A percentile compares a stretch with the other conserved stretches of the same genome.
Evolutionary conservation across 2,329 filamentous ascomycete species (phyloP).

Genomic region (Colletotrichum sp.): DNA sequence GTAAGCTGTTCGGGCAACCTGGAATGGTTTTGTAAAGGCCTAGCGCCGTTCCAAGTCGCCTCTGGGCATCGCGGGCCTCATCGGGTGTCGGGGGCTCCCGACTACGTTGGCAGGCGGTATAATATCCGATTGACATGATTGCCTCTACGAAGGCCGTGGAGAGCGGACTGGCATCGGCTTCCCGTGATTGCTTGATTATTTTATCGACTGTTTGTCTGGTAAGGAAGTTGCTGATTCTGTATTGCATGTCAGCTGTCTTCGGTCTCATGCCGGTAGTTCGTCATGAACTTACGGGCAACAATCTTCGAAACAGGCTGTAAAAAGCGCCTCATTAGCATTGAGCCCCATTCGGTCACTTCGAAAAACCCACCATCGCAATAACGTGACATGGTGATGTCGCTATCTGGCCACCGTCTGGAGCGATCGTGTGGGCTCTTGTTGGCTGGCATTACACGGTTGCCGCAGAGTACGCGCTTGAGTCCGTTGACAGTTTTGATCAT

Average conservation of each 20-base stretch:
- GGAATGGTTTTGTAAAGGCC: not conserved
- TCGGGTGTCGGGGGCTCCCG: not conserved
- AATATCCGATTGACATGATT: not conserved
- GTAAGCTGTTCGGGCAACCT: not conserved
- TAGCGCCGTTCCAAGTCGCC: not conserved
- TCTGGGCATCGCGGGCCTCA: not conserved
- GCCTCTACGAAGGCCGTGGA: not conserved
- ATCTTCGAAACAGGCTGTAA: constrained; percentile 4
- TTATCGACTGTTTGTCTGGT: not conserved
- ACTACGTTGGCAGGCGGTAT: not conserved
- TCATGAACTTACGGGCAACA: not conserved
- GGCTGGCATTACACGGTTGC: not conserved
- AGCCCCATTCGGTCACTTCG: not conserved
- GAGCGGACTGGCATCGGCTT: not conserved
- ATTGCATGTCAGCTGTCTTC: not conserved
- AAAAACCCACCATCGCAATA: constrained; percentile 2
- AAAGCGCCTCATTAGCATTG: not conserved
- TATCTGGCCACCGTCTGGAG: not conserved
- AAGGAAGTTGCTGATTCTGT: not conserved
- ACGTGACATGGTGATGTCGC: not conserved
- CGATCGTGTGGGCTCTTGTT: not conserved
- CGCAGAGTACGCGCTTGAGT: not conserved
- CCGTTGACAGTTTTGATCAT: constrained; percentile 10
- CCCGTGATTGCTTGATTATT: not conserved
- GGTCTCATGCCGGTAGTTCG: fast-evolving